These are phyloP conservation scores for Schoenoplectus triqueter DNA, from an alignment of 202 grass and related monocot species.

Conservation along the genomic window DNA sequence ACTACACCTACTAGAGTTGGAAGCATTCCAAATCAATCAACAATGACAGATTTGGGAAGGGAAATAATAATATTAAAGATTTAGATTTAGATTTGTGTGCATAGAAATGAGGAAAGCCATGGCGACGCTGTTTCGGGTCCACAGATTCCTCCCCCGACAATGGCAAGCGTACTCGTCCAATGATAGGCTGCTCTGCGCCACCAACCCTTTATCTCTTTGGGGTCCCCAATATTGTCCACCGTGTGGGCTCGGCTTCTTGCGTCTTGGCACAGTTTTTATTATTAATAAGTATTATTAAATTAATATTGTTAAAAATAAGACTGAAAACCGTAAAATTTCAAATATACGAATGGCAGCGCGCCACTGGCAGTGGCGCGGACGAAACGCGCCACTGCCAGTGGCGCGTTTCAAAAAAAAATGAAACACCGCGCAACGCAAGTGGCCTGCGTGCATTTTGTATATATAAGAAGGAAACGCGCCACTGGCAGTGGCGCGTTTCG, in stretches of 20 bases:
- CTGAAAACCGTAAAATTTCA: too few relatives aligned
- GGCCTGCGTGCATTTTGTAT: too few relatives aligned
- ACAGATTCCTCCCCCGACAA: slow-evolving; percentile 39
- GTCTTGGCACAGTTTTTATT: too few relatives aligned
- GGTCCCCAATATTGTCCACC: slow-evolving; percentile 31
- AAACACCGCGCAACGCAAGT: too few relatives aligned
- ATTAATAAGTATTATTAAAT: too few relatives aligned
- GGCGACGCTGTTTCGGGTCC: slow-evolving; percentile 34
- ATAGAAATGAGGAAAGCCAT: neutral
- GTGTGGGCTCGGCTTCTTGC: slow-evolving; percentile 19
- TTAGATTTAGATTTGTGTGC: neutral
- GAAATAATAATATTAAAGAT: neutral
- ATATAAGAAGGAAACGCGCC: too few relatives aligned
- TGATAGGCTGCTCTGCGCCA: neutral
- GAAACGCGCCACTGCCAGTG: too few relatives aligned
- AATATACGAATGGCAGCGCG: too few relatives aligned
- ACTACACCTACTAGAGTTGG: slow-evolving; percentile 26
- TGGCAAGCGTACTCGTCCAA: slow-evolving; percentile 33
- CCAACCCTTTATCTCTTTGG: neutral
- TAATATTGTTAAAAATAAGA: too few relatives aligned
- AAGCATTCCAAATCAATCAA: slow-evolving; percentile 6
- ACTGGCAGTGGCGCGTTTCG: too few relatives aligned
- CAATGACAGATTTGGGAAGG: neutral
- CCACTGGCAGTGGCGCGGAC: too few relatives aligned
- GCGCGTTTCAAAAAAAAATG: too few relatives aligned